Conservation (phyloP, 2,329 filamentous ascomycete species). For the Fusarium nygamai region DNA sequence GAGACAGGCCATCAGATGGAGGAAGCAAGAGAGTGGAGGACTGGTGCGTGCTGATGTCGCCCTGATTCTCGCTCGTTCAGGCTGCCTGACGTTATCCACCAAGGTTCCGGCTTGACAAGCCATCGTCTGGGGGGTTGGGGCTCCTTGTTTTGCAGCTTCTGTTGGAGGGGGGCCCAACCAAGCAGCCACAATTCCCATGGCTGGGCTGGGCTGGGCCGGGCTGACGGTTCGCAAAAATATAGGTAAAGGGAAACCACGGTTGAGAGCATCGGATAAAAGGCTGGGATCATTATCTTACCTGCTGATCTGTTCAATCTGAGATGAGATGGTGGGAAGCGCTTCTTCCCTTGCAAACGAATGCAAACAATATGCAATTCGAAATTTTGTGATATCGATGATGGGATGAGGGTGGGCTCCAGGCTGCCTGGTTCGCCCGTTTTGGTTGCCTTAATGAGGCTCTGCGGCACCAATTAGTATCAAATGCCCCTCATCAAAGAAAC, state of each 20-base stretch:
- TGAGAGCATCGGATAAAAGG: not conserved
- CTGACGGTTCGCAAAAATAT: not conserved
- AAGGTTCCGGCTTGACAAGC: not conserved
- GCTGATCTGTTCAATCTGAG: not conserved
- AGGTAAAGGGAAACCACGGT: too few species aligned
- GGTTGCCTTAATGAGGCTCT: conserved; percentile 11
- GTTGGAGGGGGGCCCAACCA: not conserved
- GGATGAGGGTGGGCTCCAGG: not conserved
- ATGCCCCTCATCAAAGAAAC: not conserved
- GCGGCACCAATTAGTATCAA: not conserved
- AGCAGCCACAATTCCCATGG: not conserved
- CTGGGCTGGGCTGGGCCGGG: not conserved
- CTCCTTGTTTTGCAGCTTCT: not conserved
- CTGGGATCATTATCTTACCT: not conserved
- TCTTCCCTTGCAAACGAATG: not conserved
- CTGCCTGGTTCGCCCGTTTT: conserved; percentile 6
- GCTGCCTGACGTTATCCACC: not conserved
- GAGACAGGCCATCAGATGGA: not conserved
- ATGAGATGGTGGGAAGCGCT: not conserved
- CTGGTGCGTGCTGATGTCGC: not conserved
- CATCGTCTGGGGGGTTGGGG: not conserved
- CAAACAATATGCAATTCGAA: not conserved
- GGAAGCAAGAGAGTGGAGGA: too few species aligned
- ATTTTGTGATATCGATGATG: not conserved
- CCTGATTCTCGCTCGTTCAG: not conserved